Evolutionary conservation across 768 basidiomycete species (phyloP).

Genomic region (Solioccasus polychromus): DNA sequence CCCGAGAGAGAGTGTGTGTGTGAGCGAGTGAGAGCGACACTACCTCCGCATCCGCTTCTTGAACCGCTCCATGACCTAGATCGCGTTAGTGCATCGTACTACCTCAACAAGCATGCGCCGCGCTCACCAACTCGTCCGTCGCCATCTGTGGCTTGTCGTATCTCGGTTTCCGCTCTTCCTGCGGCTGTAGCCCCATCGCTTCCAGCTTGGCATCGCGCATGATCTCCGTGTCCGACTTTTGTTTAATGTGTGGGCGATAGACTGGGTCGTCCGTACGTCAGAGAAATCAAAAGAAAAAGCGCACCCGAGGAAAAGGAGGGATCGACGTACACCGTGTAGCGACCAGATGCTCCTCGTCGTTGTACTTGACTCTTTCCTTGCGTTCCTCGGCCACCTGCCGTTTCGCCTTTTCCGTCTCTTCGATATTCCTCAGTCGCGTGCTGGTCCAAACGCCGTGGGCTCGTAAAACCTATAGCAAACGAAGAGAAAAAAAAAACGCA

Average conservation of each 20-base stretch:
- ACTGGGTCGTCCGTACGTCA: no score
- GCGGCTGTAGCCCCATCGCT: conserved; percentile 71
- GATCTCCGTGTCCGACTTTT: conserved; percentile 86
- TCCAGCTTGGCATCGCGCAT: conserved; percentile 84
- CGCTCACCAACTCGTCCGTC: conserved; percentile 78
- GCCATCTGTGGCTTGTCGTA: conserved; percentile 73
- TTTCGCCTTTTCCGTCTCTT: conserved; percentile 97
- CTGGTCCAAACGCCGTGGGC: conserved; percentile 36
- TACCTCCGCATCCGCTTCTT: conserved; percentile 92
- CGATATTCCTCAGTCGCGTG: conserved; percentile 88
- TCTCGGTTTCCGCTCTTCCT: conserved; percentile 37
- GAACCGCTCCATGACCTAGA: conserved; percentile 91
- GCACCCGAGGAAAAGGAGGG: not conserved
- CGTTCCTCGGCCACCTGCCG: conserved; percentile 75
- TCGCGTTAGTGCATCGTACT: not conserved
- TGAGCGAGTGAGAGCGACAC: conserved; percentile 22
- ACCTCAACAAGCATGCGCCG: no score
- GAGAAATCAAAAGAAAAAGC: no score
- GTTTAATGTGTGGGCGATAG: conserved; percentile 77
- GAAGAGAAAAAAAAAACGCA: conserved; percentile 40
- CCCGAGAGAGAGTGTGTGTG: no score
- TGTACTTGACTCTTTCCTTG: conserved; percentile 53
- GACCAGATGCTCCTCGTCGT: conserved; percentile 81
- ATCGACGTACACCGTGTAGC: conserved; percentile 76
- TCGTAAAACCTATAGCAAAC: not conserved